A percentile compares a stretch with the other conserved stretches of the same genome.
phyloP scores from a whole-genome alignment of 169 alveolate species.

The Sarcocystis neurona region DNA sequence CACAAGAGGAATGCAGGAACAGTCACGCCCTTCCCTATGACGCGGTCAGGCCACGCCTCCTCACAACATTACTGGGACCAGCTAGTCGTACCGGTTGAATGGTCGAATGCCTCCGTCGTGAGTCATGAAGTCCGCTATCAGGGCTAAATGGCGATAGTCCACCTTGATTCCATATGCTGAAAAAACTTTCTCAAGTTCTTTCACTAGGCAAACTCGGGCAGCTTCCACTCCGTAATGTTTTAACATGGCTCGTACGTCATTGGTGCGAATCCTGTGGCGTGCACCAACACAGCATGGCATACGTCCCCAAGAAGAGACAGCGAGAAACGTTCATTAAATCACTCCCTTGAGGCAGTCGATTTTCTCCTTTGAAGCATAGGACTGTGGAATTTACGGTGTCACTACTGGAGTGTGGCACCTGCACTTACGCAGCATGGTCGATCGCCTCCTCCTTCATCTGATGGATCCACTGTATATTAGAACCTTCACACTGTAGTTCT shows the following conservation, averaged over 20 bases:
- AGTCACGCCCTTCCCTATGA: background rate
- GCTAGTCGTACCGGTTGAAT: conserved; percentile 81
- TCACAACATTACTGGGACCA: background rate
- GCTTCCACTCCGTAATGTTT: conserved; percentile 98
- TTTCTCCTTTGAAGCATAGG: no score
- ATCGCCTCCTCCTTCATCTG: conserved; percentile 52
- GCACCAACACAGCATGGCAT: background rate
- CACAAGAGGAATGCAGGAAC: conserved; percentile 37
- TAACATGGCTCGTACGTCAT: conserved; percentile 91
- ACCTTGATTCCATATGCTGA: conserved; percentile 96
- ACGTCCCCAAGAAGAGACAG: background rate
- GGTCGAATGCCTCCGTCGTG: conserved; percentile 90
- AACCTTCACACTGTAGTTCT: conserved; percentile 81
- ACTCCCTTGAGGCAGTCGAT: no score
- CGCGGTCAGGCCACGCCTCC: background rate
- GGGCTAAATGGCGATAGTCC: conserved; percentile 93
- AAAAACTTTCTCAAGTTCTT: conserved; percentile 94
- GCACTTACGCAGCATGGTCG: conserved; percentile 39
- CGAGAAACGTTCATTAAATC: background rate
- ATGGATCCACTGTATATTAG: conserved; percentile 63
- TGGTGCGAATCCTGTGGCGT: conserved; percentile 79
- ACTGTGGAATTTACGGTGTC: no score
- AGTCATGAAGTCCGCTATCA: conserved; percentile 97
- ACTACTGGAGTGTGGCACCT: no score
- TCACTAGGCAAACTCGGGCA: conserved; percentile 92